These are phyloP conservation scores for Isatis lusitanica DNA, from an alignment of 441 rosid species.

Conservation along the genomic window DNA sequence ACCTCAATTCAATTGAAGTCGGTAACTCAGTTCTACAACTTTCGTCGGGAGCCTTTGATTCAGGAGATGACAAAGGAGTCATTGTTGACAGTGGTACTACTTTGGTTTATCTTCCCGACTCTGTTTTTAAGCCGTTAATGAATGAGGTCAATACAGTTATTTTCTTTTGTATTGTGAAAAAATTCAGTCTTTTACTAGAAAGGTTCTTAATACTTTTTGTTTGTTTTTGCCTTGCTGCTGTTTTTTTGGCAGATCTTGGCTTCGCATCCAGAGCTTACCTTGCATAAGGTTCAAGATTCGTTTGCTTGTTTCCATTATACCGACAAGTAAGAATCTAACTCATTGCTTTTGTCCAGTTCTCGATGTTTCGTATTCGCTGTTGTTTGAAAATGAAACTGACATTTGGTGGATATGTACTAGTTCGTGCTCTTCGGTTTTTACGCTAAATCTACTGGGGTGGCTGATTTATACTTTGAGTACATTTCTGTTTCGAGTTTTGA, in stretches of 20 bases:
- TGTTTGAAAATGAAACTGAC: not conserved
- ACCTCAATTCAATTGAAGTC: slow-evolving; percentile 71
- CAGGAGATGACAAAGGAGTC: slow-evolving; percentile 63
- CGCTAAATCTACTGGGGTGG: not conserved
- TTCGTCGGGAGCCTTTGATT: slow-evolving; percentile 54
- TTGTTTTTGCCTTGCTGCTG: not conserved
- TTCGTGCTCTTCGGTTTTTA: slow-evolving; percentile 2
- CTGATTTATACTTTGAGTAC: slow-evolving; percentile 1
- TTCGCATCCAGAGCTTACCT: slow-evolving; percentile 49
- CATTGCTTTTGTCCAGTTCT: not conserved
- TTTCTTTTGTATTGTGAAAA: slow-evolving; percentile 3
- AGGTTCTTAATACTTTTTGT: not conserved
- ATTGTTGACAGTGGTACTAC: slow-evolving; percentile 95
- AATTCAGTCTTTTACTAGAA: not conserved
- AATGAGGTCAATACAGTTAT: slow-evolving; percentile 39
- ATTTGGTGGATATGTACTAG: not conserved
- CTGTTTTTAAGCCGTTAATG: slow-evolving; percentile 54
- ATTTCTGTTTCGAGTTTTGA: not conserved
- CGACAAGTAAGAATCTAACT: slow-evolving; percentile 53
- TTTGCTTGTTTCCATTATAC: slow-evolving; percentile 64
- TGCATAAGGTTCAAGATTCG: slow-evolving; percentile 66
- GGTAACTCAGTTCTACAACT: slow-evolving; percentile 53
- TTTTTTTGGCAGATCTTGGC: slow-evolving; percentile 49
- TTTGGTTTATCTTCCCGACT: slow-evolving; percentile 74
- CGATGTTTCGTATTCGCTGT: not conserved